Percentiles rank a stretch among this genome's conserved stretches.
Conservation (phyloP, 495 filamentous ascomycete genomes). For the Tuber melanosporum region DNA sequence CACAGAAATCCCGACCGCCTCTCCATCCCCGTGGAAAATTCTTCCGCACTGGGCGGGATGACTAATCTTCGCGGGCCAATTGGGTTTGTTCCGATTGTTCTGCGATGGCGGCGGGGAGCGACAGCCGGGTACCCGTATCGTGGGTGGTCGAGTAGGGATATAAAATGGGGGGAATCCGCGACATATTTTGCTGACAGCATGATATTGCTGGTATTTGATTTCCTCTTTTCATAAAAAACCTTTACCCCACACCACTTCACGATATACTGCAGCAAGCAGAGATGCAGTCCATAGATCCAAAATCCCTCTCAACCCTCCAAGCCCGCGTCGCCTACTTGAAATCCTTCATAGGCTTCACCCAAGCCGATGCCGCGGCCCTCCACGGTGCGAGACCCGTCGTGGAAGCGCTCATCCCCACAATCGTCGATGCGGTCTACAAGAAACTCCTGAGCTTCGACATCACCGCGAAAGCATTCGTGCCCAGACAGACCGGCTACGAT, state of each 20-base stretch:
- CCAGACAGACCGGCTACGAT: slow-evolving; percentile 43
- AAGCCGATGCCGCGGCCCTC: slow-evolving; percentile 40
- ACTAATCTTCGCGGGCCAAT: neutral
- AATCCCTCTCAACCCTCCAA: slow-evolving; percentile 37
- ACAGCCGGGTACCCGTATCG: neutral
- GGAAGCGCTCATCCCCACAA: slow-evolving; percentile 41
- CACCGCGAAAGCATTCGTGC: slow-evolving; percentile 44
- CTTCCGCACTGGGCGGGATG: neutral
- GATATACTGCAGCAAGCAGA: neutral
- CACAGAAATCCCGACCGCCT: neutral
- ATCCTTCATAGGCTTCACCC: slow-evolving; percentile 43
- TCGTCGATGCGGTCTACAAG: slow-evolving; percentile 44
- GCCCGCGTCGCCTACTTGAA: slow-evolving; percentile 42
- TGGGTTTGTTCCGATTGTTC: neutral
- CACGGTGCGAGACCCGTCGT: slow-evolving; percentile 41
- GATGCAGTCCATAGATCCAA: slow-evolving; percentile 44
- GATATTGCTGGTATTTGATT: neutral
- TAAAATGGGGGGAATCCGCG: neutral
- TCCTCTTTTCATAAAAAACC: neutral
- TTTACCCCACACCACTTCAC: neutral
- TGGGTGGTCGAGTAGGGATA: neutral
- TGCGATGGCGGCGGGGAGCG: neutral
- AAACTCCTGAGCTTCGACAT: slow-evolving; percentile 46
- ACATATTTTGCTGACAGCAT: neutral
- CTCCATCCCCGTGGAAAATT: neutral